Percentiles rank a stretch among this genome's conserved stretches.
These are phyloP conservation scores for Cicer yamashitae DNA, from an alignment of 306 rosid genomes.

Conservation along the genomic window DNA sequence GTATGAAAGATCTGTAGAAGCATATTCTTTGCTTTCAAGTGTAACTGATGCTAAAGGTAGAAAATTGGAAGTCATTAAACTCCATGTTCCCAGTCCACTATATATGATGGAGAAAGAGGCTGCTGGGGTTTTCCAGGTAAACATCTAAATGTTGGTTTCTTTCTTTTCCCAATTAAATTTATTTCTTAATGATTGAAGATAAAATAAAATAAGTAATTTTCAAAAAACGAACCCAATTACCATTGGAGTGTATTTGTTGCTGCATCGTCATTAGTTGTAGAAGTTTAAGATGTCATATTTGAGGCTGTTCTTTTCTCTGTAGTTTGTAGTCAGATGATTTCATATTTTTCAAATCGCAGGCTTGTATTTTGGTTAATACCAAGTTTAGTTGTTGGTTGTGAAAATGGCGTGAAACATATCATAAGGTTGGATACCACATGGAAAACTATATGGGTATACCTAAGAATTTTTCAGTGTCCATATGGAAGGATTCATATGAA, in stretches of 20 bases:
- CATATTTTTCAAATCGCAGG: background rate
- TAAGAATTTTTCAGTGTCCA: slow-evolving; percentile 8
- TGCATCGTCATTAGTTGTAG: slow-evolving; percentile 1
- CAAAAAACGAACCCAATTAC: slow-evolving; percentile 8
- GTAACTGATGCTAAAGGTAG: slow-evolving; percentile 80
- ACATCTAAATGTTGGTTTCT: slow-evolving; percentile 35
- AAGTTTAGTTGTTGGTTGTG: slow-evolving; percentile 27
- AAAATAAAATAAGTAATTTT: background rate
- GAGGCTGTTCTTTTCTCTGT: background rate
- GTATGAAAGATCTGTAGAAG: slow-evolving; percentile 77
- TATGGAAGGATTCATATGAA: background rate
- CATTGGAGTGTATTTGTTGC: background rate
- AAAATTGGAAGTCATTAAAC: slow-evolving; percentile 74
- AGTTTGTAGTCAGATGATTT: slow-evolving; percentile 5
- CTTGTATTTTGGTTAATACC: slow-evolving; percentile 17
- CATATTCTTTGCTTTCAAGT: slow-evolving; percentile 68
- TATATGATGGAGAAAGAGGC: slow-evolving; percentile 83
- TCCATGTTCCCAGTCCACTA: slow-evolving; percentile 81
- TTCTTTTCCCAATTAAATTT: background rate
- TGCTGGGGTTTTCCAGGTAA: slow-evolving; percentile 69
- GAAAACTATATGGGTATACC: slow-evolving; percentile 15
- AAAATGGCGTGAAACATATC: slow-evolving; percentile 17
- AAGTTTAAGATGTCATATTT: slow-evolving; percentile 12
- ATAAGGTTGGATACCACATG: slow-evolving; percentile 15
- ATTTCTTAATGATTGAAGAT: slow-evolving; percentile 6